Percentiles rank a stretch among this genome's conserved stretches.
Conservation (phyloP, 257 asterid genomes). For the Solanum medicagineum region DNA sequence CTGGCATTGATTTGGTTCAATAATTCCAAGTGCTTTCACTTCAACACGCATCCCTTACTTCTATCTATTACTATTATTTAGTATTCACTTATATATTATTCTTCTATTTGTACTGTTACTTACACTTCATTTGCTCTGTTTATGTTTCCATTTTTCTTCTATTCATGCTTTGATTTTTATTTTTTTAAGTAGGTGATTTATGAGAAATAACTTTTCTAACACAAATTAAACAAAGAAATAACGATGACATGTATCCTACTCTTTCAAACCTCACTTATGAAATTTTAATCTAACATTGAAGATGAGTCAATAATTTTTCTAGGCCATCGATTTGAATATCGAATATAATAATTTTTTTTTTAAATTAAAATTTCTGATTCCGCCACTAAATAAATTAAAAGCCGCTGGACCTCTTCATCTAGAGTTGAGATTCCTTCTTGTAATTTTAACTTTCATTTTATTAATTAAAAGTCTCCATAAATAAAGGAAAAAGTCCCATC, state of each 20-base stretch:
- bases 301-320: neutral
- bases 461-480: neutral
- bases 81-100: neutral
- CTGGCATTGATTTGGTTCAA: no score
- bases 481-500: neutral
- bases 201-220: neutral
- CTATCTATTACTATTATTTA: neutral
- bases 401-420: neutral
- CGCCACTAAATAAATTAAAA: neutral
- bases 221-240: neutral
- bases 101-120: neutral
- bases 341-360: neutral
- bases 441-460: neutral
- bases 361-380: neutral
- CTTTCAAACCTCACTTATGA: neutral
- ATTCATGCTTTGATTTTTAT: neutral
- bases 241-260: neutral
- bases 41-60: neutral
- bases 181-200: neutral
- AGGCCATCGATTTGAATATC: neutral
- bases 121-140: neutral
- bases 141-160: neutral
- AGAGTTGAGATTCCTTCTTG: neutral
- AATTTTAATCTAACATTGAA: neutral
- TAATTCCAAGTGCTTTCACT: no score